phyloP scores from a whole-genome alignment of 805 yeast species.

The Candida jianshihensis region DNA sequence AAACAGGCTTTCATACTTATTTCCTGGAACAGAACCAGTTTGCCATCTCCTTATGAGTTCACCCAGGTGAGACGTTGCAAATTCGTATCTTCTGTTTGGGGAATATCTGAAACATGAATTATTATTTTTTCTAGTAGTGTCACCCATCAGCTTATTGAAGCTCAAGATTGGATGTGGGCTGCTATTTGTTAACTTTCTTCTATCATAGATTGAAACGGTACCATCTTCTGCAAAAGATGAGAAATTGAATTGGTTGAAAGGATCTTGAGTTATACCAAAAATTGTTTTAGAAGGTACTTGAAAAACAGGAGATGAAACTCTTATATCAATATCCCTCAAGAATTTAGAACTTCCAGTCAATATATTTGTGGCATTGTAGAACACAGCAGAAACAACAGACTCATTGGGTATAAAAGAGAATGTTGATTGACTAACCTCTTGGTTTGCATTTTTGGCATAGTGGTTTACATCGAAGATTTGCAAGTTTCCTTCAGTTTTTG shows the following conservation, averaged over 20 bases:
- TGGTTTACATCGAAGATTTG: conserved; percentile 75
- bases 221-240: conserved; percentile 81
- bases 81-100: conserved; percentile 57
- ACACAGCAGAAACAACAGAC: conserved; percentile 60
- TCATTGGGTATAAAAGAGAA: conserved; percentile 65
- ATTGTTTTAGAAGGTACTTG: conserved; percentile 75
- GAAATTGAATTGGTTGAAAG: conserved; percentile 57
- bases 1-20: conserved; percentile 50
- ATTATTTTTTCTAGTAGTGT: conserved; percentile 50
- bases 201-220: conserved; percentile 75
- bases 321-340: conserved; percentile 68
- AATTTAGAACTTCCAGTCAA: conserved; percentile 73
- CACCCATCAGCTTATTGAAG: conserved; percentile 56
- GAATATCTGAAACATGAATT: conserved; percentile 68
- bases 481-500: conserved; percentile 54
- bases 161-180: conserved; percentile 51
- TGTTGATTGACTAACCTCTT: conserved; percentile 47
- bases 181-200: conserved; percentile 45
- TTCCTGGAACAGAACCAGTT: conserved; percentile 49
- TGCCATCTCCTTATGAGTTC: conserved; percentile 76
- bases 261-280: conserved; percentile 61
- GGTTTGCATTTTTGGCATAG: conserved; percentile 41
- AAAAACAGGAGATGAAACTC: conserved; percentile 56
- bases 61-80: conserved; percentile 75
- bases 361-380: conserved; percentile 55